A percentile compares a stretch with the other conserved stretches of the same genome.
phyloP scores from a whole-genome alignment of 2,329 filamentous ascomycete genomes.

The Aspergillus hortae region DNA sequence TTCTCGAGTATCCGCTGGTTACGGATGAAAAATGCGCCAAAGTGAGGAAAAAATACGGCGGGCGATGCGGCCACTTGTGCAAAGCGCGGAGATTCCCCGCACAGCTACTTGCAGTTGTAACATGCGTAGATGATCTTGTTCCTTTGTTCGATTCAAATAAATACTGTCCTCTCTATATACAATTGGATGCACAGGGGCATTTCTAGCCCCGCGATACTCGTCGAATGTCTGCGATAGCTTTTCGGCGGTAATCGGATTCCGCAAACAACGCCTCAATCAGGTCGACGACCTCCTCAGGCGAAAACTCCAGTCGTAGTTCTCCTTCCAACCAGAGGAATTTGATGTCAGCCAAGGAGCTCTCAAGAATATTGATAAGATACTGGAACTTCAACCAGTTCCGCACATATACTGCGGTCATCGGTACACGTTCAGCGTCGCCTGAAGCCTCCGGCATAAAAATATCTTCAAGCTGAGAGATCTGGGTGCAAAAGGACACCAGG shows the following conservation, averaged over 20 bases:
- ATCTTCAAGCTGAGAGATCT: conserved; percentile 53
- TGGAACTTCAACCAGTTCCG: conserved; percentile 64
- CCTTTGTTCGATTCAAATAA: background rate
- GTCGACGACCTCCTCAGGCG: conserved; percentile 59
- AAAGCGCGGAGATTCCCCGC: conserved; percentile 32
- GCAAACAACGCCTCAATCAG: conserved; percentile 63
- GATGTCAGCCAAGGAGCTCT: conserved; percentile 62
- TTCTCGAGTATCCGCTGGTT: conserved; percentile 10
- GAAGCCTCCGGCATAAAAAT: conserved; percentile 50
- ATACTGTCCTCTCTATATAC: conserved; percentile 2
- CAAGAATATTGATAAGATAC: conserved; percentile 61
- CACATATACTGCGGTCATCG: conserved; percentile 60
- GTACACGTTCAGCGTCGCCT: conserved; percentile 34
- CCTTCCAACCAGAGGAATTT: conserved; percentile 63
- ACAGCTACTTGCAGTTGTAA: background rate
- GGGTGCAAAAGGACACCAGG: conserved; percentile 56
- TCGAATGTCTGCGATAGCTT: conserved; percentile 57
- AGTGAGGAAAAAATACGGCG: conserved; percentile 39
- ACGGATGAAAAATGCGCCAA: conserved; percentile 24
- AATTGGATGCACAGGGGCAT: background rate
- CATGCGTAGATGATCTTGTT: background rate
- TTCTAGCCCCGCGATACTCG: conserved; percentile 25
- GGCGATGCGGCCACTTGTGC: conserved; percentile 39
- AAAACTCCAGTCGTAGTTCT: conserved; percentile 61
- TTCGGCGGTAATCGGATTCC: conserved; percentile 57